Base-by-base conservation (phyloP, 202 grass and related monocot species). In the Dendrocalamus latiflorus region DNA sequence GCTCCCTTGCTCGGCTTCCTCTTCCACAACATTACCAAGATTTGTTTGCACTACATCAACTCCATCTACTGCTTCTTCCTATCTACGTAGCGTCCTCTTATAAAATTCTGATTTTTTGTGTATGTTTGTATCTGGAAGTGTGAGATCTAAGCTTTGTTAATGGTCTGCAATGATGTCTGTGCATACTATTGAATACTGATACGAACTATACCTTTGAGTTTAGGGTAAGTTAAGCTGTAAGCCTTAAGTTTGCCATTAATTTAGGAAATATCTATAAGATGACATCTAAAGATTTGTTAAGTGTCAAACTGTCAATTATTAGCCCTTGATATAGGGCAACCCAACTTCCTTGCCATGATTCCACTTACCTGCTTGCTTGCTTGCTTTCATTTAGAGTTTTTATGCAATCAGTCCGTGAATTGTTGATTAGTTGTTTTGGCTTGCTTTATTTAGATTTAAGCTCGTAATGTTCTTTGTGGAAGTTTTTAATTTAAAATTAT, bases 391-490 rank as follows among this genome's bases (percentile, higher is more conserved):
- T 17, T 15, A 69, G 42, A 38, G 26, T 37, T 76, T 9, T 18
- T 60, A n/a, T 38, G 25, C 79, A 55, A 79, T 58, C 9, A 73
- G 4, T 79, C 79, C 17, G 17, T 45, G 1, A 62, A 47, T 61
- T 68, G n/a, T 67, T 25, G 18, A 62, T 15, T 69, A 44, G 70
- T 64, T 21, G 17, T 82, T 70, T 13, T 15, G 1, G 68, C 10
- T 16, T 75, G 14, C 4, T 79, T 48, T 76, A 17, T 73, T 65
- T 82, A 21, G 34, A 78, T 58, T 71, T 41, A 34, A 48, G 75
- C 10, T 80, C 6, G 38, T 63, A 75, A 80, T 65, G 17, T 83
- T 75, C 36, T 53, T 18, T 81, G 14, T 87, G 22, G 17, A 67
- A 18, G 1, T 77, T 41, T 41, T 33, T 65, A 41, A 57, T 42